These are phyloP conservation scores for Neocucurbitaria cava DNA, from an alignment of 2,329 filamentous ascomycete species.

Conservation along the genomic window DNA sequence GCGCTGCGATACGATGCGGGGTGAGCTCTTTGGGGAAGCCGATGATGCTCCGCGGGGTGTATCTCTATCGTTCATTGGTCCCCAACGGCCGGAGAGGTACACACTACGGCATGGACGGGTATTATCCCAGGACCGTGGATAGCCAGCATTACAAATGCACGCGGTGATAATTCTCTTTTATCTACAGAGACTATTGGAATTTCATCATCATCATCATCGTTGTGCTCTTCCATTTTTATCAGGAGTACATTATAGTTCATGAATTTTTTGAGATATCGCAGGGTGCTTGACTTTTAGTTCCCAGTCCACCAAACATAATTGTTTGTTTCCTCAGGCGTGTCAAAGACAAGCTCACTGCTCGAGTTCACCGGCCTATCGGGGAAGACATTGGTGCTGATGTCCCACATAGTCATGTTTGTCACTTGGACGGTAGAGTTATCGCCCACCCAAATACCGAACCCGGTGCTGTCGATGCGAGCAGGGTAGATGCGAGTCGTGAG, in stretches of 20 bases:
- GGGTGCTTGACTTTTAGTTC: slow-evolving; percentile 31
- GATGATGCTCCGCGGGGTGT: neutral
- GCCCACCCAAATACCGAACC: slow-evolving; percentile 52
- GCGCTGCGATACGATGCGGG: slow-evolving; percentile 16
- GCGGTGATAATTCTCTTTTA: neutral
- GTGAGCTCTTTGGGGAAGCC: slow-evolving; percentile 28
- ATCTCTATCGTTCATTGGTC: neutral
- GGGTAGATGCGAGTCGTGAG: slow-evolving; percentile 57
- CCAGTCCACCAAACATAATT: slow-evolving; percentile 57
- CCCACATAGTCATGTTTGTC: slow-evolving; percentile 49
- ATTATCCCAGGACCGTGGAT: neutral
- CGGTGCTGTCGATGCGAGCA: slow-evolving; percentile 51
- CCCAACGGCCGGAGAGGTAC: neutral
- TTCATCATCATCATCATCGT: neutral
- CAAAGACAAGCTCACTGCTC: slow-evolving; percentile 51
- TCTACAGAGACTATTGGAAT: neutral
- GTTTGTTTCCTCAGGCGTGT: slow-evolving; percentile 53
- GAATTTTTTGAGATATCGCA: neutral
- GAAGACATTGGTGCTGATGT: slow-evolving; percentile 49
- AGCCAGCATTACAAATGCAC: neutral
- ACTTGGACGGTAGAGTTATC: slow-evolving; percentile 47
- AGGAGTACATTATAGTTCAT: neutral
- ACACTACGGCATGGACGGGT: slow-evolving; percentile 2
- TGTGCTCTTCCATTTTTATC: neutral
- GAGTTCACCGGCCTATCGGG: slow-evolving; percentile 52